Base-by-base conservation (phyloP, 1,284 basidiomycete species). In the Sporisorium scitamineum region DNA sequence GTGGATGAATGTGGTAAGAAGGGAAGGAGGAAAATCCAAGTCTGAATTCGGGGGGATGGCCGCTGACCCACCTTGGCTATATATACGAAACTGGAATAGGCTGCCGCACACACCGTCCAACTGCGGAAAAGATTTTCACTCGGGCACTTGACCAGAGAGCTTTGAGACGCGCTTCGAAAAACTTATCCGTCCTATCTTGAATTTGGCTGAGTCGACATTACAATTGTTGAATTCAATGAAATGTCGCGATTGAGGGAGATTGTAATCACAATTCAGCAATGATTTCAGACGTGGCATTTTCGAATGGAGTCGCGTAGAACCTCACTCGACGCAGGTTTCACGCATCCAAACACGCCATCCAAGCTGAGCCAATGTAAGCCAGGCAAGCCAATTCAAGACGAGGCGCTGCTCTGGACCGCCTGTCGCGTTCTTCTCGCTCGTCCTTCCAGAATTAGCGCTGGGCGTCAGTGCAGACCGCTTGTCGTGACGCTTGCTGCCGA, bases 1-100 rank as follows among this genome's bases (percentile, higher is more conserved):
- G 56, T 59, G 70, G 71, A 74, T 74, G 71, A 54, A 74, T 66
- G 66, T 74, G 71, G 66, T 74, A 56, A 57, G 66, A 66, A 61
- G 71, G 71, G 59, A 74, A 74, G 71, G 62, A 52, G 61, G 50
- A 39, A 62, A 55, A 54, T 69, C 65, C 58, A 56, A 37, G 48
- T 27, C 62, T 50, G 26, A 57, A 26, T 66, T 66, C 51, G 66
- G 66, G 71, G 71, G 59, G 44, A 61, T 65, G 54, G 5, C 51
- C 58, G 51, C 57, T 20, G 55, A 54, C 47, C 9, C 32, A 34
- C 59, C 58, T 37, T 37, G 48, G 20, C 26, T 74, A 56, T 74
- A 69, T 74, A 74, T 74, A 74, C 59, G 20, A 55, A 44, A 29
- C 18, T 32, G 13, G 3, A 45, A 3, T 10, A n/a, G 5, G 24